phyloP scores from a whole-genome alignment of 2,329 filamentous ascomycete species.

The Botrytis pseudocinerea region DNA sequence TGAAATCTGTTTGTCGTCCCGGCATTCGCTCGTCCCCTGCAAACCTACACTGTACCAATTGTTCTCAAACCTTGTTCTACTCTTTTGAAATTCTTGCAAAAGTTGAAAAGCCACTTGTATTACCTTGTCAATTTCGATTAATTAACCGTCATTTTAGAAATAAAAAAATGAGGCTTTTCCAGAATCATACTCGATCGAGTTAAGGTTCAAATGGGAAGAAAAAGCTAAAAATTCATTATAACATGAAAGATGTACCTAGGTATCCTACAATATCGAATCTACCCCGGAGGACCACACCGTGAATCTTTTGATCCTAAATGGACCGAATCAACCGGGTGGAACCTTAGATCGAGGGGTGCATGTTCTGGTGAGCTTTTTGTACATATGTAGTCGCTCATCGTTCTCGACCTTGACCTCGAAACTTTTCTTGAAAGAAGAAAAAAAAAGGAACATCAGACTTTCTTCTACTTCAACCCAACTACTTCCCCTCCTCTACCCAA shows the following conservation, averaged over 20 bases:
- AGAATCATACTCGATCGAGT: slow-evolving; percentile 21
- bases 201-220: not conserved
- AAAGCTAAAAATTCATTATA: slow-evolving; percentile 13
- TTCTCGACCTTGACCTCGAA: slow-evolving; percentile 9
- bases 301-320: slow-evolving; percentile 23
- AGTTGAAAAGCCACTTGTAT: slow-evolving; percentile 1
- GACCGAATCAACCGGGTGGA: slow-evolving; percentile 34
- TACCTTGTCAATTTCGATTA: slow-evolving; percentile 7
- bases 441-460: slow-evolving; percentile 10
- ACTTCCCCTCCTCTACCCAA: not conserved
- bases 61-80: slow-evolving; percentile 5
- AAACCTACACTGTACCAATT: not conserved
- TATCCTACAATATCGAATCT: slow-evolving; percentile 19
- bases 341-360: slow-evolving; percentile 35
- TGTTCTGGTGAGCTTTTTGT: slow-evolving; percentile 24
- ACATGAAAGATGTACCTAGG: slow-evolving; percentile 5
- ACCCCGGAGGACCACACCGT: slow-evolving; percentile 27
- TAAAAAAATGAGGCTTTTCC: not conserved
- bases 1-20: slow-evolving; percentile 6
- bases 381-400: slow-evolving; percentile 35
- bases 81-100: not conserved
- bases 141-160: slow-evolving; percentile 19
- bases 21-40: slow-evolving; percentile 16
- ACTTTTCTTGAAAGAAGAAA: slow-evolving; percentile 1
- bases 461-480: slow-evolving; percentile 24